phyloP scores from a whole-genome alignment of 2,329 filamentous ascomycete genomes.

The Talaromyces atroroseus region DNA sequence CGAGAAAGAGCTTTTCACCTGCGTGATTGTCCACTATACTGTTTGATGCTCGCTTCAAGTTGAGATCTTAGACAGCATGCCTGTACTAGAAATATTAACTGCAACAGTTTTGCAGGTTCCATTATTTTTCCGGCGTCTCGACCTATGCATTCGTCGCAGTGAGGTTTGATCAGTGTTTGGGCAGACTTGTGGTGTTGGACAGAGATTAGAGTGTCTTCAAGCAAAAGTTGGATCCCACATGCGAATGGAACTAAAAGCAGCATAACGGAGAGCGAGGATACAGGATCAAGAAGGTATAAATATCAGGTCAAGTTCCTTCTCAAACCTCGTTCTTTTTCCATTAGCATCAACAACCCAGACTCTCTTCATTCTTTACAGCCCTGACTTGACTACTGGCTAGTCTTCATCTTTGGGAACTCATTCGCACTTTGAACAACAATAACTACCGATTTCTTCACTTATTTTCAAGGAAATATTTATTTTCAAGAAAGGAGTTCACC shows the following conservation, averaged over 20 bases:
- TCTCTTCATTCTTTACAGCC: background rate
- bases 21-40: background rate
- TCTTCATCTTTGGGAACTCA: background rate
- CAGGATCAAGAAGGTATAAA: background rate
- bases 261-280: background rate
- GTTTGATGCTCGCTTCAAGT: background rate
- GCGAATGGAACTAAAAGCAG: background rate
- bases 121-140: background rate
- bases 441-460: background rate
- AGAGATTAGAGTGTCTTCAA: background rate
- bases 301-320: background rate
- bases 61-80: background rate
- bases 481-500: background rate
- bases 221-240: background rate
- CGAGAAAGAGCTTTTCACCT: background rate
- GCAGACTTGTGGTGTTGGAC: background rate
- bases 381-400: background rate
- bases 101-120: background rate
- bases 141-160: background rate
- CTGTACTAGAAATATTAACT: background rate
- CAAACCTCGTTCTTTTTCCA: background rate
- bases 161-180: background rate
- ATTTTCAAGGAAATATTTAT: background rate
- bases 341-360: background rate
- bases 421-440: background rate